Base-by-base conservation (phyloP, 495 filamentous ascomycete genomes). In the Paragyromitra xinjiangensis region DNA sequence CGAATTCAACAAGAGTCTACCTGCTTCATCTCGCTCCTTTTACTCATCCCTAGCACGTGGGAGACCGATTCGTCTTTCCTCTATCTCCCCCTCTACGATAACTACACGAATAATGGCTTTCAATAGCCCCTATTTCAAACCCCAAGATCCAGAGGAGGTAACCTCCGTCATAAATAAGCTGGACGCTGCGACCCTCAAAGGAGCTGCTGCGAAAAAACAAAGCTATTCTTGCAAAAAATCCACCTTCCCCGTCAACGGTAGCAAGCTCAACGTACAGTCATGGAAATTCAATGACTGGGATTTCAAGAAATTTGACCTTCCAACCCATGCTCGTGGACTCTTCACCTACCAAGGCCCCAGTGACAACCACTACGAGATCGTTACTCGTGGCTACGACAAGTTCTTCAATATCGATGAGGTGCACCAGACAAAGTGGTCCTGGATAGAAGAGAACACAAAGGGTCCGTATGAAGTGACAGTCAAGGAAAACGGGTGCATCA, bases 401-500 rank as follows among this genome's bases (percentile, higher is more conserved):
- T 99, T 99, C 86, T 98, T 98, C 89, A 99, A 99, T 81, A 86
- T 92, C 37, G 88, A 88, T 55, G 95, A 99, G 83, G 90, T 94
- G 2, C 81, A 85, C 12, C 87, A 89, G 42, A 98, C 95, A 0
- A 85, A 89, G 70, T 99, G 96, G 95, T 81, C 85, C 16, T 93
- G 92, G 82, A 92, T 99, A 66, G 85, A 91, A 79, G 84, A 84
- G 7, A 88, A 92, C 56, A 98, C 95, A 1, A 85, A 89, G 74
- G 94, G 93, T 0, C 96, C 95, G 0, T 99, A 98, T 79, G 96
- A 99, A 84, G 86, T 98, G 34, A 97, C 93, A 67, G 88, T 98
- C 73, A 99, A 99, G 84, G 95, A 99, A 83, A 99, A 99, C 83
- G 95, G 95, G 8, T 99, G 95, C 81, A 99, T 99, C 84, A 98